Evolutionary conservation across 768 basidiomycete genomes (phyloP).

Genomic region (Xerocomus brunneocitrinus): DNA sequence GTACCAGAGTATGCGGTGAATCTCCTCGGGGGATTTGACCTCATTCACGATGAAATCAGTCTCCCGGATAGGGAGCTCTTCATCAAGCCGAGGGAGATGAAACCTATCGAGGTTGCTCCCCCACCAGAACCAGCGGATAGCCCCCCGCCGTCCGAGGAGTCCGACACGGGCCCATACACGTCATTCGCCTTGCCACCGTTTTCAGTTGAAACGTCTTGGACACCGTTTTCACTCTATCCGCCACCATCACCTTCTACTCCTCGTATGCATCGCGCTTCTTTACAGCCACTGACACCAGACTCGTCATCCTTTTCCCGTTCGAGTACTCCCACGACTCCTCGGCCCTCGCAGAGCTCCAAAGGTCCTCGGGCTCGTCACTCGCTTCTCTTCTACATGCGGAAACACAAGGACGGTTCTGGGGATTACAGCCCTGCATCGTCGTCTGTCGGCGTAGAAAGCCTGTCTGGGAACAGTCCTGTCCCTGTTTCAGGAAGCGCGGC

Average conservation of each 20-base stretch:
- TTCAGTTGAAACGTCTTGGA: constrained; percentile 18
- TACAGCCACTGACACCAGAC: constrained; percentile 29
- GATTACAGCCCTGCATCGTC: constrained; percentile 26
- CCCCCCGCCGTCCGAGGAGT: constrained; percentile 30
- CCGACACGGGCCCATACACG: constrained; percentile 30
- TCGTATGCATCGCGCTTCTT: constrained; percentile 19
- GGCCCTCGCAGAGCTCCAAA: constrained; percentile 23
- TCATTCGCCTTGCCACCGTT: constrained; percentile 29
- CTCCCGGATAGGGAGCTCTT: constrained; percentile 32
- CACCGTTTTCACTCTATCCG: constrained; percentile 16
- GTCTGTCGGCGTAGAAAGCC: constrained; percentile 16
- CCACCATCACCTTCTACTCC: constrained; percentile 22
- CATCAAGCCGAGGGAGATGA: constrained; percentile 28
- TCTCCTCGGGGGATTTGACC: constrained; percentile 41
- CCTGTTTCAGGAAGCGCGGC: constrained; percentile 1
- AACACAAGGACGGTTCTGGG: constrained; percentile 12
- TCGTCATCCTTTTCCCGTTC: constrained; percentile 30
- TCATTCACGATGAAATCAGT: constrained; percentile 30
- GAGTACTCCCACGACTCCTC: constrained; percentile 28
- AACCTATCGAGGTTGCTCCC: constrained; percentile 25
- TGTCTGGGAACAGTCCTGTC: constrained; percentile 5
- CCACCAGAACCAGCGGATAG: constrained; percentile 15
- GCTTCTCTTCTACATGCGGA: constrained; percentile 31
- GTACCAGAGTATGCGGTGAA: constrained; percentile 44
- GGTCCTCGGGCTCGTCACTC: constrained; percentile 26